A percentile compares a stretch with the other conserved stretches of the same genome.
Conservation (phyloP, 192 early-diverging fungal species). For the Dispira simplex region DNA sequence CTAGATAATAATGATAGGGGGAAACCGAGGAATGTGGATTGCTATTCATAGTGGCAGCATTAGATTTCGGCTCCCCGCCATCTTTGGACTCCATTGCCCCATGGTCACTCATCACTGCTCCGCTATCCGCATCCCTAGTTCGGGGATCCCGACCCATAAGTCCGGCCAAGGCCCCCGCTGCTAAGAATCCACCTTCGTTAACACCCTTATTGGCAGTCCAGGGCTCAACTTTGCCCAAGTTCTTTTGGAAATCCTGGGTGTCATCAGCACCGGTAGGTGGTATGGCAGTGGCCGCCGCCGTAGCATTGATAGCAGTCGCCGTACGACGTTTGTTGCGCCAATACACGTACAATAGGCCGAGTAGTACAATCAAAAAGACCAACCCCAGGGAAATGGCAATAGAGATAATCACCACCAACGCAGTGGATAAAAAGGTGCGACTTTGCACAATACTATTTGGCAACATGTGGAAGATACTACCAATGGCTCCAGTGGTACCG, state of each 20-base stretch:
- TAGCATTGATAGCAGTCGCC: slow-evolving; percentile 26
- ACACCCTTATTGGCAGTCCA: slow-evolving; percentile 20
- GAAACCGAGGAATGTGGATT: background rate
- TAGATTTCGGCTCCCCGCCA: background rate
- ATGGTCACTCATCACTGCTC: background rate
- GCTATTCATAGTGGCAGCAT: slow-evolving; percentile 7
- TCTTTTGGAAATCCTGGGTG: slow-evolving; percentile 15
- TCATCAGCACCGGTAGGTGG: slow-evolving; percentile 16
- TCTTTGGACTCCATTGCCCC: no score
- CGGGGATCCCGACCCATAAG: background rate
- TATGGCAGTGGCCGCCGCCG: slow-evolving; percentile 26
- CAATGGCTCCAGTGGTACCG: slow-evolving; percentile 21
- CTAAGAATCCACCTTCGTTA: slow-evolving; percentile 6
- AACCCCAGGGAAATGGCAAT: slow-evolving; percentile 48
- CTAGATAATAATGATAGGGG: slow-evolving; percentile 5
- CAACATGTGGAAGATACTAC: slow-evolving; percentile 24
- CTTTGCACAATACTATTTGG: slow-evolving; percentile 28
- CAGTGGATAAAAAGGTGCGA: slow-evolving; percentile 27
- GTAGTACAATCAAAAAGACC: slow-evolving; percentile 40
- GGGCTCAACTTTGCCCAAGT: slow-evolving; percentile 21
- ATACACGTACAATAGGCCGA: slow-evolving; percentile 38
- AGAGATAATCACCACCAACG: slow-evolving; percentile 51
- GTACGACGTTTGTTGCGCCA: slow-evolving; percentile 32
- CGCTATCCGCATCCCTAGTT: background rate
- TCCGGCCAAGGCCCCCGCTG: slow-evolving; percentile 11